phyloP scores from a whole-genome alignment of 106 monocot species.

The Allium sativum region DNA sequence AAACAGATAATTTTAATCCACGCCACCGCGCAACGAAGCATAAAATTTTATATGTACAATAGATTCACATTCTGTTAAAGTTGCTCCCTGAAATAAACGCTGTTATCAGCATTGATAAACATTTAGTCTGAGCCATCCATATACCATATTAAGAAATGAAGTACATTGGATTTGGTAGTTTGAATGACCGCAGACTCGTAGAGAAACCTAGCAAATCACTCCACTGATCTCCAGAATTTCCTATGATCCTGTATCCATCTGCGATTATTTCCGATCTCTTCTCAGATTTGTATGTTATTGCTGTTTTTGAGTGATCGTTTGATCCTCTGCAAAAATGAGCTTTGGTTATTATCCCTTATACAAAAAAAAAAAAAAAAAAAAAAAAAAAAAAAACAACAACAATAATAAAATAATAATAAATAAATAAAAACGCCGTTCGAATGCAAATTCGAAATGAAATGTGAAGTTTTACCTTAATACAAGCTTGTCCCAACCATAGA shows the following conservation, averaged over 20 bases:
- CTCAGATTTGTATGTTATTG: constrained; percentile 43
- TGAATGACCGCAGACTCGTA: constrained; percentile 35
- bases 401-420: too few relatives aligned
- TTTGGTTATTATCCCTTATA: too few relatives aligned
- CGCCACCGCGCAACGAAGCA: too few relatives aligned
- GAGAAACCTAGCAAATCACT: constrained; percentile 40
- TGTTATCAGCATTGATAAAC: too few relatives aligned
- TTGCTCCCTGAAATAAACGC: too few relatives aligned
- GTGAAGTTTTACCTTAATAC: constrained; percentile 48
- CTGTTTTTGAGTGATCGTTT: constrained; percentile 33
- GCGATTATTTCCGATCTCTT: constrained; percentile 32
- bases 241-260: constrained; percentile 38
- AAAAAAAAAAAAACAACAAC: too few relatives aligned
- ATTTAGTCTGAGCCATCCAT: too few relatives aligned
- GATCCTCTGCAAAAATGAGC: constrained; percentile 13
- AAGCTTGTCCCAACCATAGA: constrained; percentile 61
- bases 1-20: too few relatives aligned
- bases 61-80: too few relatives aligned
- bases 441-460: background rate
- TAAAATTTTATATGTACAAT: too few relatives aligned
- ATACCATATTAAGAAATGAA: constrained; percentile 27
- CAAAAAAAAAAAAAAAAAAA: too few relatives aligned
- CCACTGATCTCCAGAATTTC: constrained; percentile 65
- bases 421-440: too few relatives aligned
- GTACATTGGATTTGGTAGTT: constrained; percentile 68